Evolutionary conservation across 2,329 filamentous ascomycete species (phyloP), one percentile per base, ranked within the genome.

Genomic region (Pseudopyricularia cyperi): DNA sequence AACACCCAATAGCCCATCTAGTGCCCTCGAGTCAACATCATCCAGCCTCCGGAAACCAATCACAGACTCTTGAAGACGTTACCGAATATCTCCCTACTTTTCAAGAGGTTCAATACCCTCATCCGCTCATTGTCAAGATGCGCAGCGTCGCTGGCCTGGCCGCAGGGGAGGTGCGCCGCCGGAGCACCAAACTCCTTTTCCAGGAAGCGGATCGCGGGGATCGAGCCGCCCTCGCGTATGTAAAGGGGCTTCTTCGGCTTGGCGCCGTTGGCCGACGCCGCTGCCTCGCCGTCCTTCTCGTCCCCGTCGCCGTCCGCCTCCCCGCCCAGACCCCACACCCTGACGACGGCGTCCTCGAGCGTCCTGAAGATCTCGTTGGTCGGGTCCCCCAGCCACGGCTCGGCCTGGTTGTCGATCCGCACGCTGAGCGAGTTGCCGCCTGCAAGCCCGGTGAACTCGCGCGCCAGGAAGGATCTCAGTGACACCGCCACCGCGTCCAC

Each of bases 71-170:
- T 71, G 69, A 98, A 98, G 6, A 97, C 88, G 63, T 80, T 79
- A 56, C 82, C 83, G 60, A 98, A 93, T 55, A 98, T 95, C 66
- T 93, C 89, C 57, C 90, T 80, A 57, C 89, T 93, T 70, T 95
- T 96, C 55, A 89, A 80, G 60, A 98, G 64, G 67, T 98, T 98
- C 59, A 87, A 71, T 52, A 98, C 72, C 51, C 93, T 75, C 66
- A 98, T 71, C n/a, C 93, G 72, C 74, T 98, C 93, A 61, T 98
- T 97, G 62, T 95, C 88, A 67, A 98, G 68, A 76, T 98, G 93
- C 17, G 91, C 93, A 50, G 84, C 83, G 62, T 98, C 93, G 60
- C 88, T 96, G 12, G 91, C 89, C 67, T 96, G 90, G 0, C 94
- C 94, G 62, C 90, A 96, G 0, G 93, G 94, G 33, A 98, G 69